These are phyloP conservation scores for Venturia pyrina DNA, from an alignment of 2,329 filamentous ascomycete species.

Conservation along the genomic window DNA sequence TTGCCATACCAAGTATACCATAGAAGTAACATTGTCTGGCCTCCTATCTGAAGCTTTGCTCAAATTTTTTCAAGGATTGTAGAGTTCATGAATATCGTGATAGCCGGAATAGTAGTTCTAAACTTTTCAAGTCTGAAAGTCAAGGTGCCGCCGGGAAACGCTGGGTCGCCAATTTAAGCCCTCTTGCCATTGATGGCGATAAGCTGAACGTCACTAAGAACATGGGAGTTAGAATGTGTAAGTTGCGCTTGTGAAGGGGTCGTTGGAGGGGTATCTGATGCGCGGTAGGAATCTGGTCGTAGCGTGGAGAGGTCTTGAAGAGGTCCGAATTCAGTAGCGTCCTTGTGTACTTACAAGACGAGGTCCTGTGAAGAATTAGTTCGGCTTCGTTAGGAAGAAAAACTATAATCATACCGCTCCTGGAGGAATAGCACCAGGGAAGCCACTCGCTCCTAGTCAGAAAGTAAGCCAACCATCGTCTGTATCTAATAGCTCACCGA, in stretches of 20 bases:
- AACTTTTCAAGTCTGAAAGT: not conserved
- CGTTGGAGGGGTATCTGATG: not conserved
- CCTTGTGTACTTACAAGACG: conserved; percentile 60
- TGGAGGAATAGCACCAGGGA: conserved; percentile 14
- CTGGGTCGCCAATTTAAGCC: conserved; percentile 19
- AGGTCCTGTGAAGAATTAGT: conserved; percentile 29
- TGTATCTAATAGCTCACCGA: conserved; percentile 35
- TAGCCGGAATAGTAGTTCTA: not conserved
- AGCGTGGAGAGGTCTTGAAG: not conserved
- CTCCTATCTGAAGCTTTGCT: not conserved
- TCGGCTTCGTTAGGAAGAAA: conserved; percentile 17
- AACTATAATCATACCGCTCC: conserved; percentile 18
- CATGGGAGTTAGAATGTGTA: not conserved
- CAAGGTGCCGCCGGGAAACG: not conserved
- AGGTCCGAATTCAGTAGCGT: not conserved
- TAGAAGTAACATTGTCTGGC: not conserved
- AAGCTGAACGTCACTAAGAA: conserved; percentile 55
- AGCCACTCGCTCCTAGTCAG: conserved; percentile 11
- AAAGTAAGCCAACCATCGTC: not conserved
- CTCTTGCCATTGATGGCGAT: conserved; percentile 49
- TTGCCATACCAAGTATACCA: not conserved
- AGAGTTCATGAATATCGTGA: not conserved
- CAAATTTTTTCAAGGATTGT: not conserved
- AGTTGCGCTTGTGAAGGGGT: not conserved
- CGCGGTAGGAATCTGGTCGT: not conserved